Evolutionary conservation across 2,329 filamentous ascomycete genomes (phyloP), one percentile per base, ranked within the genome.

Genomic region (Talaromyces rugulosus): DNA sequence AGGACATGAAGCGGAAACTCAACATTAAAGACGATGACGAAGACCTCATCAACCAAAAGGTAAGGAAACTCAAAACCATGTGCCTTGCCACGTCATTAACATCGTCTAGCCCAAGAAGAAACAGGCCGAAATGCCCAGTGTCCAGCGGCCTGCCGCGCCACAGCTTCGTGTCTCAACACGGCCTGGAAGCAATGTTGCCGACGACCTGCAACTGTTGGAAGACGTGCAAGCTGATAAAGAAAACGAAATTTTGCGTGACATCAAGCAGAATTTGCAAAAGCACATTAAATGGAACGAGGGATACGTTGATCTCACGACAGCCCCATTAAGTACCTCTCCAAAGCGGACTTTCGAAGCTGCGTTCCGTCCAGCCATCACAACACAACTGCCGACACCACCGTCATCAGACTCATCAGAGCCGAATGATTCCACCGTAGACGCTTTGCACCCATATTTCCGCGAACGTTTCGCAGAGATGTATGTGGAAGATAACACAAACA

Each of bases 11-110:
- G 83, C 83, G 91, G 72, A 90, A 90, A 71, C 85, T 97, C 66
- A 88, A 89, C 69, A 94, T 98, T 81, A 96, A 95, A 79, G 88
- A 87, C 68, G 91, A 96, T 71, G 95, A 98, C 71, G 94, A 98
- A 70, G 92, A 97, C 74, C 85, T 96, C 71, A 88, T 96, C 80
- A 96, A 96, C 79, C 91, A 95, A 75, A 96, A 95, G 86, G 91
- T 94, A 82, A 76, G 84, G 73, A 64, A 61, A 28, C 16, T 33
- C 50, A 16, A 33, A 31, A 16, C 14, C 12, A 11, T n/a, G 18
- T 14, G 16, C 18, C 6, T 47, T 12, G 50, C 1, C 27, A 69
- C 69, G 73, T 80, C 67, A 80, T 78, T 76, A 65, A 75, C 64
- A 64, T 64, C 63, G 63, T 75, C 81, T 86, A 90, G 68, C 89